Evolutionary conservation across 2,329 filamentous ascomycete species (phyloP).

Genomic region (Cryphonectria nitschkei): DNA sequence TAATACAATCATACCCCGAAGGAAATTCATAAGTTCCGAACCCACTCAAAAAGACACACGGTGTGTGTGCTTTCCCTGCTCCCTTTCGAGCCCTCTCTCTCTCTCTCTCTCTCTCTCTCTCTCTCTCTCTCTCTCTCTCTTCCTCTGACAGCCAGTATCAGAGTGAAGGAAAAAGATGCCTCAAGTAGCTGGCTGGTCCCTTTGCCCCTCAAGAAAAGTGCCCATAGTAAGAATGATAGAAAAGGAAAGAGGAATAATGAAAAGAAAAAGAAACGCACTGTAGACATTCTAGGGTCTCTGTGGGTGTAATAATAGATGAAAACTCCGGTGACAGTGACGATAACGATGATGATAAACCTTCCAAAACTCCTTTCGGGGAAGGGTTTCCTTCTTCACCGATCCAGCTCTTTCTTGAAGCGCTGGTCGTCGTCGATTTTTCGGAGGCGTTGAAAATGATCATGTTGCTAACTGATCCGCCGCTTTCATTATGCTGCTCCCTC

Average conservation of each 20-base stretch:
- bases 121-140: too few species aligned
- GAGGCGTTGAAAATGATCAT: neutral
- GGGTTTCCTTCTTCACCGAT: neutral
- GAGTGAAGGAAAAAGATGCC: neutral
- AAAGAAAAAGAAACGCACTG: neutral
- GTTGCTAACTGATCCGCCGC: neutral
- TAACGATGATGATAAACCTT: neutral
- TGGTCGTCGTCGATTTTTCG: neutral
- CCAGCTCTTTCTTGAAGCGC: neutral
- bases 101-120: neutral
- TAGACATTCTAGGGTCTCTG: neutral
- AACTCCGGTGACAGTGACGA: neutral
- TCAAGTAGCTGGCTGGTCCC: neutral
- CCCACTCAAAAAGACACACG: neutral
- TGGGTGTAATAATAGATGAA: neutral
- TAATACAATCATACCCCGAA: constrained; percentile 22
- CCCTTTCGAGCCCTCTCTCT: neutral
- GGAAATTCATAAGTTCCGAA: neutral
- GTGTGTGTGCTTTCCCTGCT: neutral
- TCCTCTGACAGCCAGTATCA: constrained; percentile 24
- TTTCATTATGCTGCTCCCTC: neutral
- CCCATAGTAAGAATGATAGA: neutral
- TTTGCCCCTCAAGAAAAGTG: neutral
- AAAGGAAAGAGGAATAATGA: neutral
- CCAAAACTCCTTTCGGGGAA: too few species aligned